Evolutionary conservation across 129 eudicot genomes (phyloP).

Genomic region (Flaveria brownii): DNA sequence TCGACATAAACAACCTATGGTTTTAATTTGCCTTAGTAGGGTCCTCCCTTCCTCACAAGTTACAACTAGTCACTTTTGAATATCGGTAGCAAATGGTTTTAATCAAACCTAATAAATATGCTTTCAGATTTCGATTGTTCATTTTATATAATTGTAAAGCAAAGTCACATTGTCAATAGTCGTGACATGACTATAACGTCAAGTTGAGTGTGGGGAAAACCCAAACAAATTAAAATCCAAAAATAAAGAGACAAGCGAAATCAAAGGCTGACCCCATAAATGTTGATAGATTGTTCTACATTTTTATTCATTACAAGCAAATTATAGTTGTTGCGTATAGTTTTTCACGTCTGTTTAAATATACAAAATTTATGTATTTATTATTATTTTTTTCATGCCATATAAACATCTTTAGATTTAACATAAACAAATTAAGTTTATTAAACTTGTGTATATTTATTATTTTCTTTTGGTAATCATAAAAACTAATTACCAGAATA

Average conservation of each 20-base stretch:
- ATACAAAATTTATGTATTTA: too few species aligned
- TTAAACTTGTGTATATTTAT: too few species aligned
- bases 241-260: slow-evolving; percentile 32
- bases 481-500: too few species aligned
- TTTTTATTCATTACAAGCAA: slow-evolving; percentile 3
- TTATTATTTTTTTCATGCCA: too few species aligned
- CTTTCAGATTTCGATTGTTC: slow-evolving; percentile 22
- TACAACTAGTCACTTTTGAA: slow-evolving; percentile 18
- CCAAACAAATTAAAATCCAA: slow-evolving; percentile 26
- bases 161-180: slow-evolving; percentile 23
- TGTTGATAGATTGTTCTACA: slow-evolving; percentile 28
- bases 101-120: slow-evolving; percentile 21
- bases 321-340: slow-evolving; percentile 9
- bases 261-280: slow-evolving; percentile 31
- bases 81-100: slow-evolving; percentile 2
- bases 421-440: too few species aligned
- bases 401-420: too few species aligned
- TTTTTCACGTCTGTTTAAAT: not conserved
- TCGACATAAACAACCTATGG: slow-evolving; percentile 7
- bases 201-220: slow-evolving; percentile 33
- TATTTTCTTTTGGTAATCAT: too few species aligned
- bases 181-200: slow-evolving; percentile 36
- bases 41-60: not conserved
- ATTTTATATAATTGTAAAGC: not conserved
- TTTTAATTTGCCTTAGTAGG: not conserved